Conservation (phyloP, 2,329 filamentous ascomycete genomes). For the Cercospora sesami region DNA sequence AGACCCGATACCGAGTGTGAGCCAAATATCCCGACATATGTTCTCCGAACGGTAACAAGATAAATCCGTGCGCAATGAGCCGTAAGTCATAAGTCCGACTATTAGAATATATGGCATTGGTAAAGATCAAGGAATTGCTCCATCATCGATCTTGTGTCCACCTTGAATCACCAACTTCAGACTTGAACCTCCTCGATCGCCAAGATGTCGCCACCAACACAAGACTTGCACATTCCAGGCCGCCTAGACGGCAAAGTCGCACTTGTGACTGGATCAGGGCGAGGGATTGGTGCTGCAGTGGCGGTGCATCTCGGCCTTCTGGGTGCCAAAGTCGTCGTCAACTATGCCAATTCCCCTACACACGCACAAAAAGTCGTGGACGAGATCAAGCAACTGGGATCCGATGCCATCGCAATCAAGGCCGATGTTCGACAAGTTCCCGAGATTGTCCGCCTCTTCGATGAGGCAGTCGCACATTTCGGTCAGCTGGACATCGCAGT, state of each 20-base stretch:
- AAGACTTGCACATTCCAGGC: slow-evolving; percentile 31
- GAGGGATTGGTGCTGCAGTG: slow-evolving; percentile 65
- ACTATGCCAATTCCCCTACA: slow-evolving; percentile 45
- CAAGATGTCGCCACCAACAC: not conserved
- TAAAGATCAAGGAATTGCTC: not conserved
- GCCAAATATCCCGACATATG: not conserved
- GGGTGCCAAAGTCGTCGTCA: slow-evolving; percentile 64
- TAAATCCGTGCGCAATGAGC: not conserved
- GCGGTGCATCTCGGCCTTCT: slow-evolving; percentile 62
- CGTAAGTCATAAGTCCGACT: not conserved
- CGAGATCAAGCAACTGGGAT: slow-evolving; percentile 62
- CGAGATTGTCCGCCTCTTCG: slow-evolving; percentile 63
- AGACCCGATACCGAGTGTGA: not conserved
- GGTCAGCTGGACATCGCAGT: slow-evolving; percentile 64
- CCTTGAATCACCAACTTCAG: not conserved
- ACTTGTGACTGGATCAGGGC: slow-evolving; percentile 54
- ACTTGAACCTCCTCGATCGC: not conserved
- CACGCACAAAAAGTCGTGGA: slow-evolving; percentile 62
- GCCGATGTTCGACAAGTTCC: slow-evolving; percentile 65
- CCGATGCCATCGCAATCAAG: slow-evolving; percentile 62
- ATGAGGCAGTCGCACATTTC: slow-evolving; percentile 60
- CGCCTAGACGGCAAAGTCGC: slow-evolving; percentile 53
- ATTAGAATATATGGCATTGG: not conserved
- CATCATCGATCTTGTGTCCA: not conserved
- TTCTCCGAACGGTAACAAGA: not conserved